Percentiles rank a stretch among this genome's conserved stretches.
phyloP scores from a whole-genome alignment of 1,284 basidiomycete species.

The Coniferiporia sulphurascens region DNA sequence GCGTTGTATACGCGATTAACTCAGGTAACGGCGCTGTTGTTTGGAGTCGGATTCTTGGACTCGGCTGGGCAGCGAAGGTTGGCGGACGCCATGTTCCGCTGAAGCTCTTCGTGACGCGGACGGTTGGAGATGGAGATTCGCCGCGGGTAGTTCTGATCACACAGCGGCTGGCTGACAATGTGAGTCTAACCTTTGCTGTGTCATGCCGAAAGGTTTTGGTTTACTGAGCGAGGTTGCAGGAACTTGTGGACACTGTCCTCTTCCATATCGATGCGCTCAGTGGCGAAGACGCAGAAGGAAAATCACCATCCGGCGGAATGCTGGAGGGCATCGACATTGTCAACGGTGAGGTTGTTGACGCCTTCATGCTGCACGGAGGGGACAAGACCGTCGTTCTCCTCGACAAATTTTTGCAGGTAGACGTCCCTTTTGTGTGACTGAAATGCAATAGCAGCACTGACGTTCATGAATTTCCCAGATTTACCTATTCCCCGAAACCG shows the following conservation, averaged over 20 bases:
- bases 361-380: conserved; percentile 44
- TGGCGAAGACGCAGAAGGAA: conserved; percentile 48
- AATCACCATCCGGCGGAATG: conserved; percentile 27
- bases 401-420: conserved; percentile 64
- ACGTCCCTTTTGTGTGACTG: conserved; percentile 12
- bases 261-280: conserved; percentile 80
- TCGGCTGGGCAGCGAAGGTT: conserved; percentile 56
- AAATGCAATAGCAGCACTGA: too few relatives aligned
- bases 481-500: conserved; percentile 60
- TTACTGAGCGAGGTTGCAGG: conserved; percentile 30
- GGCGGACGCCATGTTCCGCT: conserved; percentile 51
- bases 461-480: conserved; percentile 33
- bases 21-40: conserved; percentile 70
- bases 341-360: conserved; percentile 52
- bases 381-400: conserved; percentile 54
- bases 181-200: conserved; percentile 30
- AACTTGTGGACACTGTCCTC: conserved; percentile 61
- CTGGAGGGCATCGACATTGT: conserved; percentile 59
- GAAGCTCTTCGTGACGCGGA: conserved; percentile 51
- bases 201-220: conserved; percentile 7
- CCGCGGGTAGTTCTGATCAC: conserved; percentile 63
- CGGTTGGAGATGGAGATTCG: conserved; percentile 40
- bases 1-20: conserved; percentile 83
- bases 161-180: conserved; percentile 56
- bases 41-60: conserved; percentile 69